These are phyloP conservation scores for Hymenoscyphus fructigenus DNA, from an alignment of 2,329 filamentous ascomycete species.

Conservation along the genomic window DNA sequence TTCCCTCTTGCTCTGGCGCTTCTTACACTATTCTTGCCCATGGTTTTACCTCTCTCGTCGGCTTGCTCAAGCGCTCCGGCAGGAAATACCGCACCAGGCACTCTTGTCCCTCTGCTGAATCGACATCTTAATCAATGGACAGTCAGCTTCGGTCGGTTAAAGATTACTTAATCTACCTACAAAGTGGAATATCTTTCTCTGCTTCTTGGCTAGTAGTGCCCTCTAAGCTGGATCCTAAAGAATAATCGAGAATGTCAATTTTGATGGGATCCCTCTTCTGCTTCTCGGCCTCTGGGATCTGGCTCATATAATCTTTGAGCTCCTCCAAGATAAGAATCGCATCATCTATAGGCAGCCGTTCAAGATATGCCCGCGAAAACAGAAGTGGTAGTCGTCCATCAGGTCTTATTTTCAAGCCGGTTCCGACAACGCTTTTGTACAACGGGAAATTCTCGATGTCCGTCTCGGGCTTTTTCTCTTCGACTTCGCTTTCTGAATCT, in stretches of 20 bases:
- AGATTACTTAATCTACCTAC: background rate
- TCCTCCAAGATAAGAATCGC: background rate
- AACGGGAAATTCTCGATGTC: background rate
- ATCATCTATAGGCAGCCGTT: background rate
- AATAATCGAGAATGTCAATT: slow-evolving; percentile 5
- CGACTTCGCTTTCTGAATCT: background rate
- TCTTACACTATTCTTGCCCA: slow-evolving; percentile 8
- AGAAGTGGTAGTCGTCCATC: background rate
- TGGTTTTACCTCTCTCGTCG: background rate
- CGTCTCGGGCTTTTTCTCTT: background rate
- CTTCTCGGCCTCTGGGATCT: background rate
- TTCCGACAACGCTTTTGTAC: background rate
- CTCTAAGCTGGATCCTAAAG: background rate
- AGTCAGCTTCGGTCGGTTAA: background rate
- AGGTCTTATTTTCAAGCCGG: background rate
- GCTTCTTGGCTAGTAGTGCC: background rate
- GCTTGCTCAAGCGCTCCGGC: no score
- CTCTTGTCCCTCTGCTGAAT: slow-evolving; percentile 1
- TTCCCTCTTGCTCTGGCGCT: background rate
- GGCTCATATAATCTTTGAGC: background rate
- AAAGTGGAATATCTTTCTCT: background rate
- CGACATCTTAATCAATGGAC: background rate
- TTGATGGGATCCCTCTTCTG: background rate
- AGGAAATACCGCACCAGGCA: background rate
- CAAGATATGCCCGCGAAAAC: background rate